Conservation (phyloP, 2,329 filamentous ascomycete genomes). For the Sarocladiaceae sp. region DNA sequence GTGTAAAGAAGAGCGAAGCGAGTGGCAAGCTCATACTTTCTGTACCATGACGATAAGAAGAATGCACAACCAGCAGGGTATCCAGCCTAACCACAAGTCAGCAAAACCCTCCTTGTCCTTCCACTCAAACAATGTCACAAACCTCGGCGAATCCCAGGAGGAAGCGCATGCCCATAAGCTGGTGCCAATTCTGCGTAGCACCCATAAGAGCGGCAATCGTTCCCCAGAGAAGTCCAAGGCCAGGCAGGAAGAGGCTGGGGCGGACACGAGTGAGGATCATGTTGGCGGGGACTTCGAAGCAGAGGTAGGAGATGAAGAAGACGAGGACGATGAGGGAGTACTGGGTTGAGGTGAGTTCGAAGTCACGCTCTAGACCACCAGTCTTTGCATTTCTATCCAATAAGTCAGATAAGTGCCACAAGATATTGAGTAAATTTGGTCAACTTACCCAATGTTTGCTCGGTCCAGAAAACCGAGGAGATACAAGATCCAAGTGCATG, state of each 20-base stretch:
- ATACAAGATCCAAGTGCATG: slow-evolving; percentile 18
- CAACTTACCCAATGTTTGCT: slow-evolving; percentile 17
- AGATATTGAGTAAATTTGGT: not conserved
- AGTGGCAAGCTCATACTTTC: slow-evolving; percentile 18
- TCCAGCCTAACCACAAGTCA: slow-evolving; percentile 12
- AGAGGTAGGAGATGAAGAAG: slow-evolving; percentile 23
- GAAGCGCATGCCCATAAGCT: slow-evolving; percentile 17
- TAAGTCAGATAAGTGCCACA: not conserved
- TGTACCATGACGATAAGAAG: slow-evolving; percentile 20
- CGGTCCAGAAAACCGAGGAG: slow-evolving; percentile 18
- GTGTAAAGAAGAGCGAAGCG: slow-evolving; percentile 19
- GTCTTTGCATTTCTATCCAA: slow-evolving; percentile 18
- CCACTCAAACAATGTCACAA: not conserved
- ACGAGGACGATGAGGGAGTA: slow-evolving; percentile 23
- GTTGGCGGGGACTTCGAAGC: slow-evolving; percentile 13
- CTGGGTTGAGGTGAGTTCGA: slow-evolving; percentile 16
- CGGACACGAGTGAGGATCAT: slow-evolving; percentile 17
- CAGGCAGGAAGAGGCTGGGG: slow-evolving; percentile 19
- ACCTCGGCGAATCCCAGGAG: slow-evolving; percentile 18
- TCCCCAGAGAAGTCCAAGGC: slow-evolving; percentile 19
- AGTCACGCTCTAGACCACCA: slow-evolving; percentile 18
- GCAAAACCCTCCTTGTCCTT: not conserved
- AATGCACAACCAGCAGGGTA: slow-evolving; percentile 21
- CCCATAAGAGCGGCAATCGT: slow-evolving; percentile 18
- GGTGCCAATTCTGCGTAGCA: slow-evolving; percentile 18